A percentile compares a stretch with the other conserved stretches of the same genome.
These are phyloP conservation scores for Collybia nuda DNA, from an alignment of 768 basidiomycete genomes.

Conservation along the genomic window DNA sequence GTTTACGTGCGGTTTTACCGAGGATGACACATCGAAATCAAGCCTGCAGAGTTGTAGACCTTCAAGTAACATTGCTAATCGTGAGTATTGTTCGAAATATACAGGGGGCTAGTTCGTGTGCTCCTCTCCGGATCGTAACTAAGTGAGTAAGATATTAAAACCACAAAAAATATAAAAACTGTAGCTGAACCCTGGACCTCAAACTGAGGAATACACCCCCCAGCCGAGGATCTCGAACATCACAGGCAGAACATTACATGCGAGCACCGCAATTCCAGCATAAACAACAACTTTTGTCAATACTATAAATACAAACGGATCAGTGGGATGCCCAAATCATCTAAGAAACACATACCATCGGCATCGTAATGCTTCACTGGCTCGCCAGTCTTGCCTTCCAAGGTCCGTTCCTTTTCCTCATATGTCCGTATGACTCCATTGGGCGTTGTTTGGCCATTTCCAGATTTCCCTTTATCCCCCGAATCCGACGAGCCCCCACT, in stretches of 20 bases:
- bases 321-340: neutral
- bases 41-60: too few relatives aligned
- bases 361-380: constrained; percentile 78
- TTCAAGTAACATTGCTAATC: too few relatives aligned
- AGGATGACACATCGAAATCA: too few relatives aligned
- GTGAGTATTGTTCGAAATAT: too few relatives aligned
- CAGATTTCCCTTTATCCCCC: constrained; percentile 13
- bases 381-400: constrained; percentile 27
- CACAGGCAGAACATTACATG: constrained; percentile 60
- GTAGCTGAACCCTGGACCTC: neutral
- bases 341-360: constrained; percentile 56
- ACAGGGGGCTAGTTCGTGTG: too few relatives aligned
- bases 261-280: constrained; percentile 76
- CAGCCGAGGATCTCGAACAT: constrained; percentile 69
- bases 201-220: constrained; percentile 49
- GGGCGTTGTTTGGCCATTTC: constrained; percentile 15
- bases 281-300: constrained; percentile 91
- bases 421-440: constrained; percentile 4
- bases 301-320: constrained; percentile 41
- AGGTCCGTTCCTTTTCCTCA: constrained; percentile 18
- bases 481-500: neutral
- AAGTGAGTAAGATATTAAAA: too few relatives aligned
- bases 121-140: neutral
- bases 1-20: too few relatives aligned
- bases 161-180: too few relatives aligned